Evolutionary conservation across 768 basidiomycete species (phyloP).

Genomic region (Thelephora ganbajun): DNA sequence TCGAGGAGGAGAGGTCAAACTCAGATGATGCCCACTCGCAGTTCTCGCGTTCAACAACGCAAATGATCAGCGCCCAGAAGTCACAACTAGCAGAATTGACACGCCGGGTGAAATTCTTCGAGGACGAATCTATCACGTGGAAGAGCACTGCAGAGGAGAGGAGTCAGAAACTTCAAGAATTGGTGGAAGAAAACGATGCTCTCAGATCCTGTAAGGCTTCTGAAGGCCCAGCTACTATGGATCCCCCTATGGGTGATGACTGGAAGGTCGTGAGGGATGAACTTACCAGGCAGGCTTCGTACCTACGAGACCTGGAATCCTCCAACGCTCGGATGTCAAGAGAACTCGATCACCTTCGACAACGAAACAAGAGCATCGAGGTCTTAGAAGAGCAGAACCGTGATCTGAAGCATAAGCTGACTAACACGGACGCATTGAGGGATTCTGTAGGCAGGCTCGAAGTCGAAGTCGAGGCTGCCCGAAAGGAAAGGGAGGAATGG

Average conservation of each 20-base stretch:
- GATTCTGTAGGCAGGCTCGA: constrained; percentile 43
- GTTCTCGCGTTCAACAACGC: constrained; percentile 32
- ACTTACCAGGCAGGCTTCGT: constrained; percentile 47
- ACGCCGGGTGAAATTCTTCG: constrained; percentile 31
- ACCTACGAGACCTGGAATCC: constrained; percentile 45
- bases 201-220: constrained; percentile 15
- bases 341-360: constrained; percentile 40
- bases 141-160: constrained; percentile 28
- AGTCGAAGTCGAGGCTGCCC: constrained; percentile 48
- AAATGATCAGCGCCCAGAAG: constrained; percentile 35
- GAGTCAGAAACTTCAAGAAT: constrained; percentile 22
- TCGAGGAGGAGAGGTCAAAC: constrained; percentile 48
- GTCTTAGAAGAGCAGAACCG: constrained; percentile 67
- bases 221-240: background rate
- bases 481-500: constrained; percentile 47
- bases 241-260: constrained; percentile 14
- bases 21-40: constrained; percentile 40
- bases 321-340: constrained; percentile 39
- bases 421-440: constrained; percentile 36
- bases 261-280: constrained; percentile 57
- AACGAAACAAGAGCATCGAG: constrained; percentile 46
- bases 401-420: constrained; percentile 39
- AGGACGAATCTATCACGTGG: constrained; percentile 31
- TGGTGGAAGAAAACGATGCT: constrained; percentile 37
- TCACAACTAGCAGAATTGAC: constrained; percentile 35